phyloP scores from a whole-genome alignment of 1,284 basidiomycete species.

The Ustilago xerochloae region DNA sequence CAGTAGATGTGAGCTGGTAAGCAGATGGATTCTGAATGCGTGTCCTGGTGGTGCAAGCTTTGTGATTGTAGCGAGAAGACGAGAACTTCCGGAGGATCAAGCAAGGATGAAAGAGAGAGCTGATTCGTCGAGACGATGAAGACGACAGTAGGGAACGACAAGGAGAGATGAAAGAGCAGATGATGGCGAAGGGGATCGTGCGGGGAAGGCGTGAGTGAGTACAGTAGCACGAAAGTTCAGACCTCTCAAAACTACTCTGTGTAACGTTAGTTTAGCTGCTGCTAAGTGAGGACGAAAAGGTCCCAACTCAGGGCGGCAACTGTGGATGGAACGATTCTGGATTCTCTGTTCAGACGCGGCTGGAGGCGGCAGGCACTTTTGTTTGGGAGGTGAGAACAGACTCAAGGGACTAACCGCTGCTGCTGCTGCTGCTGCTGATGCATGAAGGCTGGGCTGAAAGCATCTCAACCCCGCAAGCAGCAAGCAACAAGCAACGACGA shows the following conservation, averaged over 20 bases:
- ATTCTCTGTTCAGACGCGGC: neutral
- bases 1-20: neutral
- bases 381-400: no score
- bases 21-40: neutral
- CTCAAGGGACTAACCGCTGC: neutral
- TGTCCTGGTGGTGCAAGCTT: neutral
- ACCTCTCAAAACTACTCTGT: no score
- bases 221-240: neutral
- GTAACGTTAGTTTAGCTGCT: no score
- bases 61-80: neutral
- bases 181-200: constrained; percentile 13
- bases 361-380: neutral
- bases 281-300: neutral
- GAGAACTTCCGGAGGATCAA: neutral
- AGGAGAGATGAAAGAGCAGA: constrained; percentile 3
- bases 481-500: constrained; percentile 3
- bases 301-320: neutral
- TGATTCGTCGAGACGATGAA: neutral
- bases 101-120: neutral
- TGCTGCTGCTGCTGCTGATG: neutral
- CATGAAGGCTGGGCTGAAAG: constrained; percentile 8
- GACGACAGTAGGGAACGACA: neutral
- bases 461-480: constrained; percentile 8
- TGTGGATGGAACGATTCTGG: no score
- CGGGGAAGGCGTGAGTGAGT: constrained; percentile 8